These are phyloP conservation scores for Diaporthe sp. DNA, from an alignment of 2,329 filamentous ascomycete species.

Conservation along the genomic window DNA sequence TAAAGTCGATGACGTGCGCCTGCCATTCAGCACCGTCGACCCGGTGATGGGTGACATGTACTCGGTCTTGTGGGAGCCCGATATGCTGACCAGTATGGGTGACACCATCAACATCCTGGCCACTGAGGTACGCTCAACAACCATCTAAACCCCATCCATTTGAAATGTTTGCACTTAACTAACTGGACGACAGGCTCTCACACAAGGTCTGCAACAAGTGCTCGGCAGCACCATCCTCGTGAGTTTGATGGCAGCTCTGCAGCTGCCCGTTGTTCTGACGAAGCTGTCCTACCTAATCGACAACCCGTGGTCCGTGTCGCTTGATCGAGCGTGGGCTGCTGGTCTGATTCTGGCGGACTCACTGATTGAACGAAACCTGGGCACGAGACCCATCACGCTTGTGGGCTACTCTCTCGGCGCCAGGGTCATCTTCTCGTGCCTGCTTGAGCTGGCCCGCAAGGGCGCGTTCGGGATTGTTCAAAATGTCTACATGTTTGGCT, in stretches of 20 bases:
- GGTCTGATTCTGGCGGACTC: constrained; percentile 96
- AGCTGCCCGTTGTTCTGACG: constrained; percentile 91
- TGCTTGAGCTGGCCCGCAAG: constrained; percentile 87
- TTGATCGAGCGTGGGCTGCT: constrained; percentile 88
- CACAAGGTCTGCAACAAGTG: constrained; percentile 95
- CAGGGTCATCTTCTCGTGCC: constrained; percentile 91
- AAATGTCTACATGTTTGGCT: constrained; percentile 95
- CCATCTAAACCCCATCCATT: constrained; percentile 42
- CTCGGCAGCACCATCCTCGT: constrained; percentile 91
- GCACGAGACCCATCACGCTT: constrained; percentile 90
- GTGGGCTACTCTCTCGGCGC: constrained; percentile 95
- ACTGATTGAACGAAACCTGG: constrained; percentile 90
- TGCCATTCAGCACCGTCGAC: constrained; percentile 96
- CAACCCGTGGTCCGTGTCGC: constrained; percentile 98
- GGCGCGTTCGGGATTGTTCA: constrained; percentile 90
- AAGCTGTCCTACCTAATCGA: constrained; percentile 97
- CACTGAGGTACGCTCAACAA: constrained; percentile 80
- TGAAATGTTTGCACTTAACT: neutral
- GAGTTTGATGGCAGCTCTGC: constrained; percentile 90
- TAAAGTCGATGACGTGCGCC: constrained; percentile 94
- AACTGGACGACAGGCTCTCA: constrained; percentile 82
- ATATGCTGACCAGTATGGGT: constrained; percentile 98
- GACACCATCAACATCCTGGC: constrained; percentile 98
- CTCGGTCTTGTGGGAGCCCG: constrained; percentile 96
- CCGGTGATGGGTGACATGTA: constrained; percentile 99